Evolutionary conservation across 225 moss, liverwort and hornwort genomes (phyloP).

Genomic region (Neckera pumila): DNA sequence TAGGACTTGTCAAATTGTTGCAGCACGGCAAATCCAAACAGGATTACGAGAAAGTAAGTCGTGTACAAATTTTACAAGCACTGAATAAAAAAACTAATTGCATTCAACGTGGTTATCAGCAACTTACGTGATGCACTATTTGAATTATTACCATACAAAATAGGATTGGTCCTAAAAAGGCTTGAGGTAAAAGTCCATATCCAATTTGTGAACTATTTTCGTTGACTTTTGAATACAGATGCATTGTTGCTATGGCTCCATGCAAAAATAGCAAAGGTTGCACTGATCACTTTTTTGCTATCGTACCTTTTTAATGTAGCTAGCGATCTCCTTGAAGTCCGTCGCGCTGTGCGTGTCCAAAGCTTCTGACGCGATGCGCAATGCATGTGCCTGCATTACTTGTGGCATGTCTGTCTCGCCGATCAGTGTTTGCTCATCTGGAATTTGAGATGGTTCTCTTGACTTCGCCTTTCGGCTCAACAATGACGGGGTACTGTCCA

Average conservation of each 20-base stretch:
- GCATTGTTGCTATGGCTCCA: not conserved
- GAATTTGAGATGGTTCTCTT: conserved; percentile 22
- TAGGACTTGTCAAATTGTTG: conserved; percentile 37
- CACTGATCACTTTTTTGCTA: not conserved
- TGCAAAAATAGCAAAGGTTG: not conserved
- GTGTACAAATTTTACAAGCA: not conserved
- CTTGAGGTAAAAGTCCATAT: not conserved
- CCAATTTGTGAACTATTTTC: not conserved
- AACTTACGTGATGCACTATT: not conserved
- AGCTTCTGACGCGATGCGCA: conserved; percentile 58
- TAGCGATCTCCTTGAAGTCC: conserved; percentile 65
- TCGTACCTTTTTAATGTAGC: conserved; percentile 51
- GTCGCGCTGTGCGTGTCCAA: conserved; percentile 40
- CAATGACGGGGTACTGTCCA: not conserved
- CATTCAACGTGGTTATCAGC: not conserved
- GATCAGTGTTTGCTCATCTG: conserved; percentile 54
- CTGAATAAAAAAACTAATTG: not conserved
- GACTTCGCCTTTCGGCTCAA: conserved; percentile 2
- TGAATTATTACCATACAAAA: not conserved
- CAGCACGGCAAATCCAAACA: not conserved
- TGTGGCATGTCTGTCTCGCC: conserved; percentile 66
- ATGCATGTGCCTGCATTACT: conserved; percentile 62
- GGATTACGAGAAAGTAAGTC: not conserved
- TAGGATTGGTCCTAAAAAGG: not conserved
- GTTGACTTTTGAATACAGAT: not conserved